Conservation (phyloP, 495 filamentous ascomycete species). For the Daldinia caldariorum region DNA sequence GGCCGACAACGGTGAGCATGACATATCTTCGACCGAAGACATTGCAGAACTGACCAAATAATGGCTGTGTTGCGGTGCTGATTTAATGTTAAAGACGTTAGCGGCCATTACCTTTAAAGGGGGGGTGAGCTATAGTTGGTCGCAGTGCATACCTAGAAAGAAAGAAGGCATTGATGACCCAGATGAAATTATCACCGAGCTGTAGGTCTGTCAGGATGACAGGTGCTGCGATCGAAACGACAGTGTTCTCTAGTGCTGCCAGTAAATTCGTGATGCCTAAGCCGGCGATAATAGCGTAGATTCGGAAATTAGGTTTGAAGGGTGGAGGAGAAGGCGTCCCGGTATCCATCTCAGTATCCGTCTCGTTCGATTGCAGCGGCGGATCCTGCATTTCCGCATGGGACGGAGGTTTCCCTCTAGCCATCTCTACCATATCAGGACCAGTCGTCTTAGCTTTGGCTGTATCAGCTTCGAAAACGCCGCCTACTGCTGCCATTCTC, state of each 20-base stretch:
- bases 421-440: too few relatives aligned
- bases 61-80: conserved; percentile 57
- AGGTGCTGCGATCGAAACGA: conserved; percentile 54
- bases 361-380: too few relatives aligned
- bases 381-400: too few relatives aligned
- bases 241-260: conserved; percentile 55
- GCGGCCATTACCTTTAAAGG: too few relatives aligned
- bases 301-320: conserved; percentile 15
- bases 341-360: too few relatives aligned
- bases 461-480: too few relatives aligned
- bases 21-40: conserved; percentile 57
- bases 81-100: too few relatives aligned
- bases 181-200: conserved; percentile 47
- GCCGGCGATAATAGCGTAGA: conserved; percentile 44
- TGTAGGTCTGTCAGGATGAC: conserved; percentile 44
- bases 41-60: conserved; percentile 50
- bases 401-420: too few relatives aligned
- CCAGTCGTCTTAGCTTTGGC: too few relatives aligned
- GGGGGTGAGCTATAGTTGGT: too few relatives aligned
- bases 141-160: neutral
- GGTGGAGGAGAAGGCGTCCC: too few relatives aligned
- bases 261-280: conserved; percentile 33
- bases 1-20: conserved; percentile 42
- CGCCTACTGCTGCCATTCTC: too few relatives aligned
- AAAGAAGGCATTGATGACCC: conserved; percentile 72